A percentile compares a stretch with the other conserved stretches of the same genome.
Evolutionary conservation across 768 basidiomycete genomes (phyloP).

Genomic region (Macrolepiota albuminosa): DNA sequence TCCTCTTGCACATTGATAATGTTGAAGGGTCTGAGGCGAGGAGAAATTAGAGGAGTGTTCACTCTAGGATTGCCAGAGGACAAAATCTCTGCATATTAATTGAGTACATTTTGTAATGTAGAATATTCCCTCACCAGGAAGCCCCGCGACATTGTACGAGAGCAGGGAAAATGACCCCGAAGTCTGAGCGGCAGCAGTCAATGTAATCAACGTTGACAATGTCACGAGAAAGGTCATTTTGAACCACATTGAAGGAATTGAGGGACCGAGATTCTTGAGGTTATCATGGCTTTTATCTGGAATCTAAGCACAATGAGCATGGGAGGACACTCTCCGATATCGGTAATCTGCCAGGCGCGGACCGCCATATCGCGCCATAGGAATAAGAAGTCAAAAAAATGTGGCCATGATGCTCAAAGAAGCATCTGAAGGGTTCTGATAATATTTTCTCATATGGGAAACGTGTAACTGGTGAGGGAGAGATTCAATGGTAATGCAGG

Average conservation of each 20-base stretch:
- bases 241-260: background rate
- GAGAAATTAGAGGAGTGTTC: slow-evolving; percentile 27
- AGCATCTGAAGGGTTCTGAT: background rate
- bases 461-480: background rate
- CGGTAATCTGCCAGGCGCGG: background rate
- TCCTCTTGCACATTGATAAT: slow-evolving; percentile 32
- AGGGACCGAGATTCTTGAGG: background rate
- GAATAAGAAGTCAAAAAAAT: background rate
- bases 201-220: background rate
- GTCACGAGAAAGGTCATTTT: slow-evolving; percentile 1
- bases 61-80: slow-evolving; percentile 24
- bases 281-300: slow-evolving; percentile 2
- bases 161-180: slow-evolving; percentile 23
- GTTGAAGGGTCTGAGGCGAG: slow-evolving; percentile 26
- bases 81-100: slow-evolving; percentile 16
- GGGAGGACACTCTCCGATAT: background rate
- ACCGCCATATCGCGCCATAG: background rate
- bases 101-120: background rate
- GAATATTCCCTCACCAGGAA: slow-evolving; percentile 21
- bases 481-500: background rate
- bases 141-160: slow-evolving; percentile 30
- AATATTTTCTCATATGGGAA: background rate
- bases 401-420: background rate
- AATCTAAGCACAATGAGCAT: slow-evolving; percentile 4
- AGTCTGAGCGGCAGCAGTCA: slow-evolving; percentile 16